Base-by-base conservation (phyloP, 179 eudicot genomes). In the Spergularia azorica region DNA sequence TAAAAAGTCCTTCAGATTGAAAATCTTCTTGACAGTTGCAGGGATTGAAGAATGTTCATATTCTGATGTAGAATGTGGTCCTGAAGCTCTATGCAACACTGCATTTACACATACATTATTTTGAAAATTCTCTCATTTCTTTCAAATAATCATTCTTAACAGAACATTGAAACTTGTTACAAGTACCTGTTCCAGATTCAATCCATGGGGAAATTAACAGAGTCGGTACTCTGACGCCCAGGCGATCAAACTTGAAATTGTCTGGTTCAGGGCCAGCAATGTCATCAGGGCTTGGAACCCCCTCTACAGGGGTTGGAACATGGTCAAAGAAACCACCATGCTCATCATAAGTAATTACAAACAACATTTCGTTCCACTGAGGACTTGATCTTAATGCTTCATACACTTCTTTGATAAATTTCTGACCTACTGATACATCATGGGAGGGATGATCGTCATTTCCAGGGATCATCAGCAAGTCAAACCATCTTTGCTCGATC, bases 391-490 rank as follows among this genome's bases (percentile, higher is more conserved):
- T 88, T 57, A 94, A 58, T 7, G 93, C 87, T 80, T 94, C 97
- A 51, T 94, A 94, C 0, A 94, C 92, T 79, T 90, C 88, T 74
- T 89, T 94, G 21, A 92, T 82, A 70, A 94, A 86, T 18, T 82
- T 87, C 39, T 94, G 98, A 46, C 98, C 97, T 18, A 83, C 79
- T 0, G 83, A 84, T 61, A 92, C 88, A 72, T 94, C 97, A 79
- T 94, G 98, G 3, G 95, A 87, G 5, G 98, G 98, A 79, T 94
- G 98, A 78, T 94, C 98, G 72, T 94, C 98, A 79, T 92, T 94
- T 11, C 89, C 98, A 0, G 92, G 93, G 50, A 85, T 8, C 6
- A 66, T 3, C 74, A 78, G 76, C 13, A 84, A 67, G 58, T 85
- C 98, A 43, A 86, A 89, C 68, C 83, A 92, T 71, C 93, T 86